Evolutionary conservation across 2,329 filamentous ascomycete species (phyloP).

Genomic region (Aspergillus fumigatiaffinis): DNA sequence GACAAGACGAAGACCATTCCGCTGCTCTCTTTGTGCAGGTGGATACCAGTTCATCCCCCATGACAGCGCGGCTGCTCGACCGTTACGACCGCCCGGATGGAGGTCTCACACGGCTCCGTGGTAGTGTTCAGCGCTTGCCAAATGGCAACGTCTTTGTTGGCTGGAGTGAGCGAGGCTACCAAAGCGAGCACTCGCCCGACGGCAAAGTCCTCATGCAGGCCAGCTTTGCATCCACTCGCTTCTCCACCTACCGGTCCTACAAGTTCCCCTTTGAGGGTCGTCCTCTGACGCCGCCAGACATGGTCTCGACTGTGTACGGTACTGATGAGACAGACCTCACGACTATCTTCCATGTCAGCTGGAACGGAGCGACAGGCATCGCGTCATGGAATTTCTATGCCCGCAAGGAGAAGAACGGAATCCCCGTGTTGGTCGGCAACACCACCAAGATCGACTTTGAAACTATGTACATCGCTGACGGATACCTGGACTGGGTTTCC

Average conservation of each 20-base stretch:
- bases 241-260: conserved; percentile 40
- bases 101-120: conserved; percentile 31
- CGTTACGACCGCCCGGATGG: conserved; percentile 34
- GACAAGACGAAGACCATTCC: conserved; percentile 24
- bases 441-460: conserved; percentile 35
- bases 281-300: conserved; percentile 27
- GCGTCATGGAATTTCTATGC: conserved; percentile 35
- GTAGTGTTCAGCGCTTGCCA: conserved; percentile 31
- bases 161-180: conserved; percentile 36
- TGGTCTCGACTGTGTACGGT: conserved; percentile 32
- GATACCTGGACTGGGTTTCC: conserved; percentile 29
- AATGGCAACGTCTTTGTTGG: conserved; percentile 37
- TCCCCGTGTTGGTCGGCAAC: conserved; percentile 20
- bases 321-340: conserved; percentile 17
- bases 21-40: conserved; percentile 30
- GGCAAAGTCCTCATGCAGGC: conserved; percentile 36
- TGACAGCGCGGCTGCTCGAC: conserved; percentile 27
- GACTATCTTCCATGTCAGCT: conserved; percentile 34
- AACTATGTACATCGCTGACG: conserved; percentile 29
- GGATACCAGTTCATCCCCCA: conserved; percentile 21
- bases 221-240: conserved; percentile 29
- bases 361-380: conserved; percentile 51
- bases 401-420: conserved; percentile 19
- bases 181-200: conserved; percentile 32
- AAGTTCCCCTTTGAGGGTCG: conserved; percentile 36